Base-by-base conservation (phyloP, 2,329 filamentous ascomycete species). In the Fusarium sulawesiense region DNA sequence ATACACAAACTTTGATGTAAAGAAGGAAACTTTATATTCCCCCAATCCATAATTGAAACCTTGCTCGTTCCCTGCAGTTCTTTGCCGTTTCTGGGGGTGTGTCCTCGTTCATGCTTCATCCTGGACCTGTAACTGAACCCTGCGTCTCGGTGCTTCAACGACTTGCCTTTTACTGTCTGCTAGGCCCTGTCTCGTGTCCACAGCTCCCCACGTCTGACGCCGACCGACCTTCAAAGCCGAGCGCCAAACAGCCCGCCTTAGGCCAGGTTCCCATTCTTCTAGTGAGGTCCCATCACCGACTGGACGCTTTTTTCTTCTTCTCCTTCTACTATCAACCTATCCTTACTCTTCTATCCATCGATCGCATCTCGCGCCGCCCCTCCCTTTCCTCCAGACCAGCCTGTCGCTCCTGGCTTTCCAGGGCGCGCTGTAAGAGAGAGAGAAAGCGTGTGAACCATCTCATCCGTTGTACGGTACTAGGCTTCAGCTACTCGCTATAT, bases 371-470 rank as follows among this genome's bases (percentile, higher is more conserved):
- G 67, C 54, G 27, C 58, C 55, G 58, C 68, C 66, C 64, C 47
- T 37, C 37, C 53, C 59, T 61, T 51, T 73, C 47, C 65, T 73
- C 73, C 61, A 55, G 53, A 62, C 56, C 72, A 73, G 73, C 66
- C 48, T 74, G 73, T 68, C 72, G 72, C 69, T 73, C 68, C 71
- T 76, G 73, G 73, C 59, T 63, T 44, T 53, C 73, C 72, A 75
- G 73, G 73, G 61, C 70, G 73, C 70, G 73, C 72, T 75, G 73
- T 66, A 53, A 53, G 73, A 58, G 72, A 58, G 72, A 75, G 73
- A 72, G 71, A 65, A 65, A 56, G 63, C 42, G 57, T 51, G 60
- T 62, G 60, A 42, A 73, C 60, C 46, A 63, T 37, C 18, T 53
- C 40, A 63, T 37, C 18, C 34, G 34, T 47, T 68, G 68, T 58